Conservation (phyloP, 225 moss, liverwort and hornwort species). For the Antitrichia curtipendula region DNA sequence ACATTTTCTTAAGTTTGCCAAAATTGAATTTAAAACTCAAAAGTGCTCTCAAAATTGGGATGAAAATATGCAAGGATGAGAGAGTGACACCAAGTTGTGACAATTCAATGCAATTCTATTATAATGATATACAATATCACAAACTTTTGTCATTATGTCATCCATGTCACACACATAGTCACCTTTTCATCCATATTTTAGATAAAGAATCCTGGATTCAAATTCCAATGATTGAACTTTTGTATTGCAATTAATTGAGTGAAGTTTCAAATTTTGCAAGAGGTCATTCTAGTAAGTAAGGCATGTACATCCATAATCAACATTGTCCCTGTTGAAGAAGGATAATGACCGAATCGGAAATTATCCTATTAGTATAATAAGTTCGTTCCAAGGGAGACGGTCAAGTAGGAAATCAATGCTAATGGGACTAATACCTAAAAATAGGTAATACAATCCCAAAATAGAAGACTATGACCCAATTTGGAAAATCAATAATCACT, state of each 20-base stretch:
- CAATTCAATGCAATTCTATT: neutral
- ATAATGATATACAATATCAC: neutral
- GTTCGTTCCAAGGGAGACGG: no score
- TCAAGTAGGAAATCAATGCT: no score
- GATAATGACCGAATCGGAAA: no score
- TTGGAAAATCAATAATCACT: no score
- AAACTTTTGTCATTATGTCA: neutral
- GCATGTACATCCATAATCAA: neutral
- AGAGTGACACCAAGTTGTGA: neutral
- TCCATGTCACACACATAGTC: neutral
- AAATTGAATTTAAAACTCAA: neutral
- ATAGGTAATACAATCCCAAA: no score
- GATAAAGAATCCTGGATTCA: neutral
- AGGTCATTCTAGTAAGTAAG: neutral
- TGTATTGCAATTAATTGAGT: neutral
- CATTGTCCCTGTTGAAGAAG: neutral
- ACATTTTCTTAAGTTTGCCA: neutral
- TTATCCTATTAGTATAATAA: no score
- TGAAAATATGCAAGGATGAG: neutral
- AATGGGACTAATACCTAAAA: no score
- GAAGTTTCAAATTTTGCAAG: neutral
- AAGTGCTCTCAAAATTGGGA: neutral
- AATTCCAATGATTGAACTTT: neutral
- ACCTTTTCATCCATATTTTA: neutral
- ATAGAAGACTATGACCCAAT: no score